Conservation (phyloP, 139 green algal genomes). For the Haematococcus sp. region DNA sequence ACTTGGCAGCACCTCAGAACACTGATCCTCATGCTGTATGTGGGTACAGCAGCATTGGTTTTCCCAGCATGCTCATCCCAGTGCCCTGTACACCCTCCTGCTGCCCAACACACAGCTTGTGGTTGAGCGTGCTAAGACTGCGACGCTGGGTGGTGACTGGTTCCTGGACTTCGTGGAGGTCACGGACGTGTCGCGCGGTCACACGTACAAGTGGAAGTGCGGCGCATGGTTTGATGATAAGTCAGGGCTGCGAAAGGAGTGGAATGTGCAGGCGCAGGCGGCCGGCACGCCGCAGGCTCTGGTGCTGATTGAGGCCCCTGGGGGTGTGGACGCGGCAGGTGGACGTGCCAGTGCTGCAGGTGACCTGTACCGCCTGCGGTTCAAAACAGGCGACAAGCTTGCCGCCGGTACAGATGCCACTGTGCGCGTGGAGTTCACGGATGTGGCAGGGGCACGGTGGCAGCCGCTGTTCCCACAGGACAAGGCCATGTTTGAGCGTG, state of each 20-base stretch:
- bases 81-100: no score
- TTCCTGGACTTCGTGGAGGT: constrained; percentile 50
- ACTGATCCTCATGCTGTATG: no score
- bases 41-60: no score
- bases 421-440: constrained; percentile 32
- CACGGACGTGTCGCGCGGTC: constrained; percentile 16
- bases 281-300: constrained; percentile 21
- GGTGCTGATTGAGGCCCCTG: constrained; percentile 27
- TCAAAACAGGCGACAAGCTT: constrained; percentile 30
- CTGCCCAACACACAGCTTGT: constrained; percentile 24
- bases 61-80: no score
- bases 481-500: constrained; percentile 36
- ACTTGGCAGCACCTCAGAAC: no score
- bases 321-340: constrained; percentile 3
- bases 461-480: constrained; percentile 29
- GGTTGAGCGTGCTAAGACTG: constrained; percentile 29
- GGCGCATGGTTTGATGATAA: constrained; percentile 45
- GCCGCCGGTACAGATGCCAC: constrained; percentile 43
- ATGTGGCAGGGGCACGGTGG: constrained; percentile 20
- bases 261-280: constrained; percentile 15
- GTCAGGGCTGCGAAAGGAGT: constrained; percentile 44
- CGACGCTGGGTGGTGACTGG: constrained; percentile 39
- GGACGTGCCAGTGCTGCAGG: not conserved
- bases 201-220: constrained; percentile 46
- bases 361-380: constrained; percentile 29